Base-by-base conservation (phyloP, 139 green algal species). In the Zygnema circumcarinatum region DNA sequence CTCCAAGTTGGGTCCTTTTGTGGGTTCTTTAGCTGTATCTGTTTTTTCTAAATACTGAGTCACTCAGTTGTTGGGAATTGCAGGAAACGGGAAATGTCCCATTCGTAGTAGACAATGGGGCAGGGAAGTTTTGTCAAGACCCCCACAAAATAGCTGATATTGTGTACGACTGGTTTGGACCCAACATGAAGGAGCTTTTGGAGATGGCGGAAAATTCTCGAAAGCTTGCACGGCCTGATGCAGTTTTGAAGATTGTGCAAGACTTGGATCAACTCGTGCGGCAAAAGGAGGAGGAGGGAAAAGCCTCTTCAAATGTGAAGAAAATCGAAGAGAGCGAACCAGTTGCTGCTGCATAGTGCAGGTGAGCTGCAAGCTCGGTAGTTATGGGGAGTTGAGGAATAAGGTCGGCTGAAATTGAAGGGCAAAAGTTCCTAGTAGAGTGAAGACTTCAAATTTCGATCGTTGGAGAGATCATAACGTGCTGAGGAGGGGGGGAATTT, bases 81-180 rank as follows among this genome's bases (percentile, higher is more conserved):
- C 95, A 99, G 94, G 96, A 99, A 90, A 94, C 95, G 85, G 97
- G 97, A 85, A 99, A 99, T 92, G 97, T 99, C 67, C 94, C 95
- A 0, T 98, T 95, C 86, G 96, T 99, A n/a, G 82, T 96, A 3
- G 94, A 97, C 56, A 93, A 93, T 39, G 91, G 91, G 33, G 94
- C 95, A 36, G 95, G 95, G 36, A 87, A 93, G 0, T 98, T 96
- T 86, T 93, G 95, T 81, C 93, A 86, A 39, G 85, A 95, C 16
- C 95, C 95, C 1, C 79, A 73, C 22, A 89, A 92, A 53, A 96
- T 97, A n/a, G 96, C 95, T 2, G 67, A 79, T 21, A 95, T 84
- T 22, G 91, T 94, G 54, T 40, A 31, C 20, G 68, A 85, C 1
- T 93, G 90, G 91, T 96, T 92, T 79, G 84, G 88, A n/a, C 29